Evolutionary conservation across 345 rosid species (phyloP), one percentile per base, ranked within the genome.

Genomic region (Kernera saxatilis): DNA sequence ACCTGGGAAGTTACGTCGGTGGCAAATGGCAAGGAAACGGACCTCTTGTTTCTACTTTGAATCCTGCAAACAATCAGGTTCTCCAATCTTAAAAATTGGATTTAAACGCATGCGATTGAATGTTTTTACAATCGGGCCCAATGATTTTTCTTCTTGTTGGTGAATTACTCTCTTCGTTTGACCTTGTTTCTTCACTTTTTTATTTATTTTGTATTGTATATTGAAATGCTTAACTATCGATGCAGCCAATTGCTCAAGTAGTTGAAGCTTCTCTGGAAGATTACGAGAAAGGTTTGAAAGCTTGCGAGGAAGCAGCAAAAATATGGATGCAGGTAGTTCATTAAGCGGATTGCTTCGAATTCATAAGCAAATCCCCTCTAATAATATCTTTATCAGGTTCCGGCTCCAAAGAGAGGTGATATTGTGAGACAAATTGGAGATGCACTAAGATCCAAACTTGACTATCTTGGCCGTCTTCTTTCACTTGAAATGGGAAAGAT

Each of bases 401-500:
- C 99, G 21, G 93, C 98, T 53, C 97, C 99, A 0, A 89, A 91
- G 89, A 89, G 99, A 82, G 97, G 99, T 66, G 96, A 94, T 36
- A 87, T 94, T 53, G 99, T 94, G 54, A 84, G 98, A 69, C 98
- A 94, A 73, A 94, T 94, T 27, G 97, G 99, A 9, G 97, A 94
- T 45, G 98, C 99, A 4, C 59, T 94, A 48, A 82, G 98, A 79
- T 80, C 72, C 21, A 94, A 94, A 65, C 92, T 94, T 44, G 83
- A 83, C 57, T 87, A 80, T 29, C 96, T 94, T 26, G 97, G 99
- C 17, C 89, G 82, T 18, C 93, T 94, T 71, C 86, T 94, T 32
- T 91, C 99, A 8, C 89, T 91, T 54, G 99, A 94, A 84, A 92
- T 94, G 99, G 99, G 99, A 49, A 94, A 94, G 79, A 89, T 89